Percentiles rank a stretch among this genome's conserved stretches.
Conservation (phyloP, 163 green algal genomes). For the Scenedesmus sp. region DNA sequence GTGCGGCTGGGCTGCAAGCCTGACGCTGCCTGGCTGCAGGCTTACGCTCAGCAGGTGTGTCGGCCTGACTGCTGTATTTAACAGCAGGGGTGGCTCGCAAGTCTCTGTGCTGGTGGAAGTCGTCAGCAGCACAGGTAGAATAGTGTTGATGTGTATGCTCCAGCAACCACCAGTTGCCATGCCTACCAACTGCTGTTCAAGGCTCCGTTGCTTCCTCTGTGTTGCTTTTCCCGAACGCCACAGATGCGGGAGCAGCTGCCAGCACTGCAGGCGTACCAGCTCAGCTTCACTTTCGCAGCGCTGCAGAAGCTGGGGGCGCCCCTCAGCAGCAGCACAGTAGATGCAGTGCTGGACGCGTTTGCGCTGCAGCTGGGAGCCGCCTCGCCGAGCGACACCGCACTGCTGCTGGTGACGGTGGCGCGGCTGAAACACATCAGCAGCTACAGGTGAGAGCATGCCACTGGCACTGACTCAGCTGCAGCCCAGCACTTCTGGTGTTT, state of each 20-base stretch:
- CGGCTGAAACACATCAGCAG: conserved; percentile 43
- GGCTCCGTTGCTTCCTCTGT: neutral
- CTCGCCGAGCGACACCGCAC: conserved; percentile 27
- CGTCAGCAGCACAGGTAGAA: neutral
- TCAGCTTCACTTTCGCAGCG: conserved; percentile 40
- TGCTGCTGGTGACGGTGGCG: conserved; percentile 46
- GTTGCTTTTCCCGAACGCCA: neutral
- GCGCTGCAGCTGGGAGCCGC: neutral
- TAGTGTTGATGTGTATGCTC: neutral
- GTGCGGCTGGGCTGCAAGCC: conserved; percentile 24
- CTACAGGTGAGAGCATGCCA: conserved; percentile 12
- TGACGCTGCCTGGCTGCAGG: conserved; percentile 16
- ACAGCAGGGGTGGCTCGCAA: neutral
- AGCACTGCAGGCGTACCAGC: conserved; percentile 37
- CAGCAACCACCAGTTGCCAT: too few species aligned
- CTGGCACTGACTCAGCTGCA: too few species aligned
- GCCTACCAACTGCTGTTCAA: neutral
- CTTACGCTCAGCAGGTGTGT: conserved; percentile 17
- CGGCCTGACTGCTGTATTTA: too few species aligned
- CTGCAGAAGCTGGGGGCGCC: conserved; percentile 44
- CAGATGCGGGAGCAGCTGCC: conserved; percentile 24
- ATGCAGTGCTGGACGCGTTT: conserved; percentile 34
- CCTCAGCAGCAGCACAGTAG: neutral
- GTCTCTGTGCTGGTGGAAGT: neutral
- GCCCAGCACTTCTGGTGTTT: too few species aligned